phyloP scores from a whole-genome alignment of 2,329 filamentous ascomycete species.

The Cordyceps javanica region DNA sequence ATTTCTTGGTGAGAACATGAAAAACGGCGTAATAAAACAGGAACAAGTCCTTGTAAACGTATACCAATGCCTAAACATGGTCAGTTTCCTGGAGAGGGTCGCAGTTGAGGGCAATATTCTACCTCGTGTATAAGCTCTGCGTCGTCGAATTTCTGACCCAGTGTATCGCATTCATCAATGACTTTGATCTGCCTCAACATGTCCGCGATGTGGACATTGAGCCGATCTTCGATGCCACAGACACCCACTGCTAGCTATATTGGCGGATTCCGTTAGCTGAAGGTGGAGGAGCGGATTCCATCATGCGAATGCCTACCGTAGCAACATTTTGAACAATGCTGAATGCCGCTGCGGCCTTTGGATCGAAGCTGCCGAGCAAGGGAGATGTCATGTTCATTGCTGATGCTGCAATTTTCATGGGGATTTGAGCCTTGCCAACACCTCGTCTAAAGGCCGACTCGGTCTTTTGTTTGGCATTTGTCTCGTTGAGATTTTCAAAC shows the following conservation, averaged over 20 bases:
- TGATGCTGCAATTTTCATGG: not conserved
- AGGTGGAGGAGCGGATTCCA: not conserved
- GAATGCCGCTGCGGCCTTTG: not conserved
- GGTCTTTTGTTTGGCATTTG: not conserved
- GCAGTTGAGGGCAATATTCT: not conserved
- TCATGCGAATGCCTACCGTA: not conserved
- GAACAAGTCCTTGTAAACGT: not conserved
- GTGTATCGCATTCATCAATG: not conserved
- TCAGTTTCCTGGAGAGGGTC: not conserved
- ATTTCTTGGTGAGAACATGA: not conserved
- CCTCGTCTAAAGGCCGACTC: not conserved
- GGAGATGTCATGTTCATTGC: not conserved
- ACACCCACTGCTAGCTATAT: not conserved
- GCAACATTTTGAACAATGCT: not conserved
- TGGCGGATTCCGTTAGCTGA: not conserved
- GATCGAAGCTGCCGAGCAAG: not conserved
- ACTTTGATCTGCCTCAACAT: conserved; percentile 1
- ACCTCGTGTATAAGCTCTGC: not conserved
- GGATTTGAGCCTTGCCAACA: not conserved
- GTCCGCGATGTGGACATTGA: not conserved
- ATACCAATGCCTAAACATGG: not conserved
- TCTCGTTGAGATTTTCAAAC: not conserved
- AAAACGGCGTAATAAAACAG: not conserved
- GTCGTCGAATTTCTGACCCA: not conserved
- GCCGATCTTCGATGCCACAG: not conserved